Percentiles rank a stretch among this genome's conserved stretches.
Evolutionary conservation across 139 green algal species (phyloP).

Genomic region (Spirogloea muscicola): DNA sequence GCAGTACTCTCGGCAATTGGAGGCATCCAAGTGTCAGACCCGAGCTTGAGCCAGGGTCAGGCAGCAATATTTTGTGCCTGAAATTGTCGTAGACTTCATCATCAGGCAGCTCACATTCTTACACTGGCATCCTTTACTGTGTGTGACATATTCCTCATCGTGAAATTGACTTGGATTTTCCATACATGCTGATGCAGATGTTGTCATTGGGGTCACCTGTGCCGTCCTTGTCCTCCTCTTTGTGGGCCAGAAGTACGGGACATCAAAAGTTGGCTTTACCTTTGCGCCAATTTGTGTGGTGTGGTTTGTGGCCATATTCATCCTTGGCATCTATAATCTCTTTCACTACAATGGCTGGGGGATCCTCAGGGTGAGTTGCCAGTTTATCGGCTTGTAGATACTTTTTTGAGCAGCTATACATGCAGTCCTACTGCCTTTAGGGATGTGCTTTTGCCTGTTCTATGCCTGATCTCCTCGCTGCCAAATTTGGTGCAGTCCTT

Average conservation of each 20-base stretch:
- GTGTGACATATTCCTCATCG: no score
- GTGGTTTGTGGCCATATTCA: conserved; percentile 9
- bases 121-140: no score
- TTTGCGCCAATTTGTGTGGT: conserved; percentile 57
- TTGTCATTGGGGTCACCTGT: conserved; percentile 5
- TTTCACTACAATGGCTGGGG: background rate
- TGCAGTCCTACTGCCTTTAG: no score
- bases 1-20: background rate
- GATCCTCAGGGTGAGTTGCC: no score
- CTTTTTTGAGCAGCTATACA: no score
- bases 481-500: conserved; percentile 2
- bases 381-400: no score
- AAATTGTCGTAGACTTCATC: no score
- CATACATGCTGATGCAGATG: no score
- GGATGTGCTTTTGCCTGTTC: no score
- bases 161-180: no score
- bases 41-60: conserved; percentile 6
- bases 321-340: conserved; percentile 17
- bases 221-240: conserved; percentile 58
- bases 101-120: no score
- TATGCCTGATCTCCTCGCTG: background rate
- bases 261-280: conserved; percentile 31
- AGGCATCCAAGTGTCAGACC: background rate
- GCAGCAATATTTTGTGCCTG: no score
- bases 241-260: conserved; percentile 56